Evolutionary conservation across 2,329 filamentous ascomycete species (phyloP).

Genomic region (Clonostachys rhizophaga): DNA sequence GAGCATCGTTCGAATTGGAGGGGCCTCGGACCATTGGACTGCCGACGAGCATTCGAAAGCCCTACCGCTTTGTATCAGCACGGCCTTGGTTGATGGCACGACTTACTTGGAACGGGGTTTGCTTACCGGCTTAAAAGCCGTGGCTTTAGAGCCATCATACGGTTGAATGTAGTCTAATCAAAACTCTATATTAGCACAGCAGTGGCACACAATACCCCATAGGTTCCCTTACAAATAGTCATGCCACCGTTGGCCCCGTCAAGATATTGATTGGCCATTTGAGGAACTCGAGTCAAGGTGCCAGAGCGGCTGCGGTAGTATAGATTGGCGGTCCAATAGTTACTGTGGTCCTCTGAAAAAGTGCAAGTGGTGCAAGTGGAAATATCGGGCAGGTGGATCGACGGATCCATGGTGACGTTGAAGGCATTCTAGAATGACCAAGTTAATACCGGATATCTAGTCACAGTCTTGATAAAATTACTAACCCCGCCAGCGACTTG

Average conservation of each 20-base stretch:
- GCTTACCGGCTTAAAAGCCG: constrained; percentile 31
- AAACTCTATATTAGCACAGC: constrained; percentile 34
- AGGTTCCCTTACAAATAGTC: constrained; percentile 20
- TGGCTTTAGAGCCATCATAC: constrained; percentile 24
- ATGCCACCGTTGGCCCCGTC: constrained; percentile 23
- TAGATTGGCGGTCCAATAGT: constrained; percentile 26
- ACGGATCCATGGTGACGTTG: constrained; percentile 23
- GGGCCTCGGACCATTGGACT: constrained; percentile 10
- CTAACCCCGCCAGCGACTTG: constrained; percentile 40
- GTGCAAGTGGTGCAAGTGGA: constrained; percentile 32
- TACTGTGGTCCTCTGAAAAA: constrained; percentile 22
- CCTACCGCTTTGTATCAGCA: background rate
- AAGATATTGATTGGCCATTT: constrained; percentile 24
- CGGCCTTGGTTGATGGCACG: too few species aligned
- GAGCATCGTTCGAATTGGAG: constrained; percentile 17
- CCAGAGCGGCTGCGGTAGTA: constrained; percentile 23
- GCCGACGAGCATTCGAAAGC: constrained; percentile 31
- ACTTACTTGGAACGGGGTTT: background rate
- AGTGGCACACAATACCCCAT: constrained; percentile 23
- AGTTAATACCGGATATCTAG: background rate
- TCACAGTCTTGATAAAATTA: background rate
- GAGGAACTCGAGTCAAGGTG: constrained; percentile 23
- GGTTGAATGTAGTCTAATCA: constrained; percentile 25
- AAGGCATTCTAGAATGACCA: constrained; percentile 19
- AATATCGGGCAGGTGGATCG: constrained; percentile 10